phyloP scores from a whole-genome alignment of 1,284 basidiomycete genomes.

The Cutaneotrichosporon mucoides region DNA sequence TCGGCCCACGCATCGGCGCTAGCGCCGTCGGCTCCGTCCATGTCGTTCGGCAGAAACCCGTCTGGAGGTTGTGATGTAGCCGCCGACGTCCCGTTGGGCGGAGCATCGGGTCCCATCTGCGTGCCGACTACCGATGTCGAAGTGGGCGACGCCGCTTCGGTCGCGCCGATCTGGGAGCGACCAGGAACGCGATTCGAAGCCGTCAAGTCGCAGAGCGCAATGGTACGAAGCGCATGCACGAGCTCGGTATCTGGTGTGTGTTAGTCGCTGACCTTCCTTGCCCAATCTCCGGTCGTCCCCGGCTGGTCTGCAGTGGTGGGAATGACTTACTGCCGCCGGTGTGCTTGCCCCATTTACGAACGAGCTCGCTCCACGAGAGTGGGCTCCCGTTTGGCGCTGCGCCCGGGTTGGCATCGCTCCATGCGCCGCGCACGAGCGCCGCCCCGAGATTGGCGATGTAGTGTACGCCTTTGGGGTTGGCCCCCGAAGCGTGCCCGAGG shows the following conservation, averaged over 20 bases:
- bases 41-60: background rate
- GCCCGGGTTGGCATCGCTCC: conserved; percentile 55
- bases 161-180: background rate
- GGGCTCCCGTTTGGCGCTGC: conserved; percentile 58
- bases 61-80: no score
- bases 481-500: background rate
- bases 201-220: conserved; percentile 41
- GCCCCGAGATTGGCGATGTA: conserved; percentile 38
- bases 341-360: conserved; percentile 86
- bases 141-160: no score
- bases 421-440: conserved; percentile 44
- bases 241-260: conserved; percentile 29
- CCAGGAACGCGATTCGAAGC: background rate
- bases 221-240: conserved; percentile 39
- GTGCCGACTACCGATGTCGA: no score
- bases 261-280: background rate
- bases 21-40: conserved; percentile 4
- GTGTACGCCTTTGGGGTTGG: conserved; percentile 41
- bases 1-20: conserved; percentile 1
- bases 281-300: no score
- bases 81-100: no score
- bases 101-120: no score
- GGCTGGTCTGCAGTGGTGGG: no score
- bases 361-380: conserved; percentile 71
- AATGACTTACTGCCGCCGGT: conserved; percentile 52